Evolutionary conservation across 352 stramenopile species (phyloP), one percentile per base, ranked within the genome.

Genomic region (Pythium pectinolyticum): DNA sequence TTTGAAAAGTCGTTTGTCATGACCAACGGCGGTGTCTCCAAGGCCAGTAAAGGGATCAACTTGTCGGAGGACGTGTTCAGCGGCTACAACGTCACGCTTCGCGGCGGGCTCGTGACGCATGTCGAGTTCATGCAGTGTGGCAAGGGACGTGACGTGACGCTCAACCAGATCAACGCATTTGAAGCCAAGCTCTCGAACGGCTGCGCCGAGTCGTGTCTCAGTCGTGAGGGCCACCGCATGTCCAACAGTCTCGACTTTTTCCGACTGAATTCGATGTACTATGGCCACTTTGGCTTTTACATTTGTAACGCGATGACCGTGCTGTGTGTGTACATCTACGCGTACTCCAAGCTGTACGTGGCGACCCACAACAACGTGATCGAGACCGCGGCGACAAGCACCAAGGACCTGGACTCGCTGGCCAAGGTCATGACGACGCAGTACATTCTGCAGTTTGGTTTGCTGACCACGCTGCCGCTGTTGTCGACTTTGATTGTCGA

Each of bases 61-160:
- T 43, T 96, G 60, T 94, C 85, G 25, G 87, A 96, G 71, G 87
- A 96, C 74, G 84, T 96, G n/a, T 96, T 96, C 48, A 90, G 82
- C 56, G 87, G 87, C 25, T 96, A 93, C 67, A 93, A 93, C 31
- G 82, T 89, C 25, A 90, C 84, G 5, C 70, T 96, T 34, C 84
- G 87, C 11, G 87, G 87, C 5, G 87, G 87, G 1, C 64, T 91
- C 28, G 84, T 94, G 39, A 91, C 83, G 0, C 87, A 96, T 50
- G 75, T 92, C 14, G 87, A 96, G 69, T 94, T 94, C 48, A 94
- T 94, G 82, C 87, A 96, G 66, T 95, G 86, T 67, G 86, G 86
- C 19, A 95, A 96, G 57, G 87, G 87, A 3, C 85, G 87, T 45
- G 87, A 96, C 57, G 87, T 96, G 63, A 91, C 87, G 25, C 66